Base-by-base conservation (phyloP, 257 asterid genomes). In the Datura wrightii region DNA sequence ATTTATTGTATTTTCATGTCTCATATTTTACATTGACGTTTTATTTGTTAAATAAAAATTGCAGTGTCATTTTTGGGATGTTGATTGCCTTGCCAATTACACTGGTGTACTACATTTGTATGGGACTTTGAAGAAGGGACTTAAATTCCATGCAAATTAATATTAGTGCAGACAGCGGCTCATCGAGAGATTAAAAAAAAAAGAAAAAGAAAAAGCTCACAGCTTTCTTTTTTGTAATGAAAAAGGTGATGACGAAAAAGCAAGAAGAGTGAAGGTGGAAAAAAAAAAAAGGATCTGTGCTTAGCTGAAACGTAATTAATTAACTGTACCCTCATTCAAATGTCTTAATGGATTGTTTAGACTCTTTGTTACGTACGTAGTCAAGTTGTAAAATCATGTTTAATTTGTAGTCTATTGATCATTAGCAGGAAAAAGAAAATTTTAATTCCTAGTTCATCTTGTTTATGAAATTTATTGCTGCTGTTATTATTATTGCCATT, bases 11-110 rank as follows among this genome's bases (percentile, higher is more conserved):
- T 1, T 34, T 72, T 53, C 16, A 41, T 14, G 52, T n/a, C 3
- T 37, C 39, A 70, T 18, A 6, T 18, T 18, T 10, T 15, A 6
- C 52, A 7, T 81, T 1, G 6, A 18, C 34, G 1, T 14, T 50
- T 46, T 42, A 3, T 62, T 34, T 65, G 10, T 24, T 37, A 16
- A 42, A 52, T 15, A 8, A 52, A 80, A 8, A 2, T 52, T 88
- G 82, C 91, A 88, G 92, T 1, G 92, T 90, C 55, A 90, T 90
- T 59, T 90, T 90, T 37, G 92, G 92, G 83, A 90, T 90, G 92
- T 55, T 88, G 84, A 87, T 90, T 70, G 92, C 92, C 0, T 72
- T 90, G 85, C 92, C 92, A 5, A 90, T 90, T 48, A 90, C 92
- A 53, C 88, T 90, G 6, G 89, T 87, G 48, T 90, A 90, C 90